phyloP scores from a whole-genome alignment of 176 grass and related monocot genomes.

The Phyllostachys edulis region DNA sequence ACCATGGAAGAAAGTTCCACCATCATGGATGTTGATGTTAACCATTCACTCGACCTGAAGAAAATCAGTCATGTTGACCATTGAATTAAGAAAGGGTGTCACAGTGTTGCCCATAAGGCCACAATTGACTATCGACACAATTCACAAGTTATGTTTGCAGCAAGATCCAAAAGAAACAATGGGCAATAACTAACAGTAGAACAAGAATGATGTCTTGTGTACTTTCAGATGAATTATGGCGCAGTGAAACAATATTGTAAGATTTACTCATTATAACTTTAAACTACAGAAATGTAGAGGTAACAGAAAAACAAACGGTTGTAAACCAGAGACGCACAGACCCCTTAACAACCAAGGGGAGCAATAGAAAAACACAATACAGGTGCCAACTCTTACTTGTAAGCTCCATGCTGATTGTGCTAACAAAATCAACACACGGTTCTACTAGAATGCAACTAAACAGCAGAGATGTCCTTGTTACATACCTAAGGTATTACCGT shows the following conservation, averaged over 20 bases:
- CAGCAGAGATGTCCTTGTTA: neutral
- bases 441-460: neutral
- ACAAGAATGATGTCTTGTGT: neutral
- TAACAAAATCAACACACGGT: neutral
- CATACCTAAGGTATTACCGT: slow-evolving; percentile 64
- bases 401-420: neutral
- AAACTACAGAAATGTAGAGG: neutral
- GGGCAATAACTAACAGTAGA: neutral
- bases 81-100: slow-evolving; percentile 3
- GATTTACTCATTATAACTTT: neutral
- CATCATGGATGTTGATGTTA: slow-evolving; percentile 19
- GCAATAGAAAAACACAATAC: neutral
- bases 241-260: neutral
- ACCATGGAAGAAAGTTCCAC: slow-evolving; percentile 23
- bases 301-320: neutral
- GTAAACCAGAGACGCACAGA: neutral
- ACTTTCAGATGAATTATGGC: neutral
- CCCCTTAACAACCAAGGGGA: neutral
- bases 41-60: slow-evolving; percentile 37
- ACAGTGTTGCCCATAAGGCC: neutral
- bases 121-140: neutral
- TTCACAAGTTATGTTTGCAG: neutral
- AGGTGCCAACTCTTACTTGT: neutral
- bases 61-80: slow-evolving; percentile 12
- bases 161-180: neutral